These are phyloP conservation scores for Lactifluus hygrophoroides DNA, from an alignment of 768 basidiomycete species.

Conservation along the genomic window DNA sequence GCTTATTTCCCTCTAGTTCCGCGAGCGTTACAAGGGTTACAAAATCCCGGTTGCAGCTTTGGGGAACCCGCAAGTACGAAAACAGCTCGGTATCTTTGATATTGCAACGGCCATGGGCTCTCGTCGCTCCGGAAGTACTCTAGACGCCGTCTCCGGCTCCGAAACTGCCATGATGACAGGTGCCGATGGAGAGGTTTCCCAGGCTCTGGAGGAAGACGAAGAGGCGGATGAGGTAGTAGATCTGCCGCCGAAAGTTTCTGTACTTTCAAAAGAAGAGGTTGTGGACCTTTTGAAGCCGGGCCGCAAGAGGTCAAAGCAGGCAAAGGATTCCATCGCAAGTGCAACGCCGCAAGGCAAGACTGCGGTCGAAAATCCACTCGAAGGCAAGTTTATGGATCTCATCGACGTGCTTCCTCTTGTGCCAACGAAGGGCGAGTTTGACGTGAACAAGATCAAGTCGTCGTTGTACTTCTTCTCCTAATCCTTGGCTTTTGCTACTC, in stretches of 20 bases:
- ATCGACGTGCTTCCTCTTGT: slow-evolving; percentile 69
- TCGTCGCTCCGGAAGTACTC: slow-evolving; percentile 20
- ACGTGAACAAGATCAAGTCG: slow-evolving; percentile 71
- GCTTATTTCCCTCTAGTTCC: slow-evolving; percentile 13
- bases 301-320: background rate
- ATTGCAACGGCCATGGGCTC: slow-evolving; percentile 33
- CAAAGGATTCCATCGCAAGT: background rate
- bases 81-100: slow-evolving; percentile 27
- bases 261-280: slow-evolving; percentile 22
- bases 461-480: slow-evolving; percentile 94
- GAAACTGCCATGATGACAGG: background rate
- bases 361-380: slow-evolving; percentile 10
- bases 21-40: slow-evolving; percentile 38
- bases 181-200: background rate
- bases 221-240: slow-evolving; percentile 23
- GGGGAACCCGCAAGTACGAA: slow-evolving; percentile 24
- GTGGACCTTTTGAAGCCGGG: slow-evolving; percentile 13
- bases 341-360: background rate
- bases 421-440: slow-evolving; percentile 79
- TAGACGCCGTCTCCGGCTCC: slow-evolving; percentile 18
- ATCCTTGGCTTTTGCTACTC: slow-evolving; percentile 10
- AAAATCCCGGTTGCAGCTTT: slow-evolving; percentile 52
- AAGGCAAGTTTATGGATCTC: slow-evolving; percentile 65
- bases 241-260: slow-evolving; percentile 24
- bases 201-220: slow-evolving; percentile 15